Evolutionary conservation across 257 asterid species (phyloP), one percentile per base, ranked within the genome.

Genomic region (Osmanthus fragrans): DNA sequence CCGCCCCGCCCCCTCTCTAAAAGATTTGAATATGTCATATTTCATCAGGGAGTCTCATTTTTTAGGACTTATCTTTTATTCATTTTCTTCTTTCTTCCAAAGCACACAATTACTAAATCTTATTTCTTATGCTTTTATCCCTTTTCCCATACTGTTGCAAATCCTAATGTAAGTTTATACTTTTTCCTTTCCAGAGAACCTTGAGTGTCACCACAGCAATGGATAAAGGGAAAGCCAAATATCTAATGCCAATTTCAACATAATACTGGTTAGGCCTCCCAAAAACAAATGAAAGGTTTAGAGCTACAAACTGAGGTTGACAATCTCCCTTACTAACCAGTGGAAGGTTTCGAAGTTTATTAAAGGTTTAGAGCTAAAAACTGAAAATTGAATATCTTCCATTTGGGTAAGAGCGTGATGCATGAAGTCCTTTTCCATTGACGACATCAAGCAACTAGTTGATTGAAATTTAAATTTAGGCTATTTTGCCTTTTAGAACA

Each of bases 21-120:
- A 39, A 39, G 42, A 39, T 8, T 39, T 39, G 12, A 1, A 39
- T 39, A 39, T 39, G 42, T 39, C 42, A 39, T 39, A 39, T 39
- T 39, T 39, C 42, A 39, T 39, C 42, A 39, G 12, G 42, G 42
- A 39, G 8, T 39, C 42, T 39, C 42, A 39, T 39, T 39, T 39
- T 39, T 8, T 7, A 39, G 42, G 82, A 75, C 86, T 79, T 71
- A 84, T 42, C 88, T 86, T 90, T 88, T 86, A 40, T 82, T 86
- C 82, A 88, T 85, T 82, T 86, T 80, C 81, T 92, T 76, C 86
- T 84, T 77, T 80, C 89, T 82, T 85, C 88, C 85, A 82, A 85
- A 82, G 79, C 47, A 80, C 80, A 86, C 80, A 75, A 90, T 84
- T 79, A 84, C 85, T 88, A 81, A 76, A 78, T 87, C 87, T 86